Evolutionary conservation across 805 yeast species (phyloP), one percentile per base, ranked within the genome.

Genomic region (Candida anglica): DNA sequence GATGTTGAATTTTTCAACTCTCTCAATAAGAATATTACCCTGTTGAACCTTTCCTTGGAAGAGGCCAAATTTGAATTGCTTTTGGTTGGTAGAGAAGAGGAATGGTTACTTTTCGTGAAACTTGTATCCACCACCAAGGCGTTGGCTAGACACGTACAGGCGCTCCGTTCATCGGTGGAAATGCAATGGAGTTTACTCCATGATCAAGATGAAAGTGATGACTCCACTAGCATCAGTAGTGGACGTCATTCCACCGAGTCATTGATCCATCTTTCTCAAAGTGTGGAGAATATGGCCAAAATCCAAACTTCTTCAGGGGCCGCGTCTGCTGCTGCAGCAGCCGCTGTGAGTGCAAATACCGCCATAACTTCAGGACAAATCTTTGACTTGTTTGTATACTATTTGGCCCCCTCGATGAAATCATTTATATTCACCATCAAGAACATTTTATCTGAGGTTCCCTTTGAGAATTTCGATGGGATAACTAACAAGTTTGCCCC

Each of bases 351-450:
- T 25, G 50, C 45, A 25, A 50, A 48, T 29, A 43, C 46, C 15
- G 58, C 59, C 9, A 49, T 50, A 2, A 54, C 52, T 36, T 46
- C 67, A 2, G 49, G 51, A 13, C 77, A 79, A 47, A 59, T 84
- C 14, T 82, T 83, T 50, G 79, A 79, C 36, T 48, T 80, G 22
- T 85, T 85, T 51, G 79, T 81, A 2, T 72, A 71, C 41, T 69
- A 81, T 45, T 59, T 85, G 28, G 86, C 88, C 0, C 93, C 94
- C 0, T 79, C 89, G 0, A 67, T 81, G 52, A 76, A 75, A 48
- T 77, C 86, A 2, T 77, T 79, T 43, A 70, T 77, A 2, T 72
- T 71, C 46, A 82, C 88, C 0, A 64, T 84, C 33, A 69, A 75
- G 36, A 78, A 76, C 19, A 79, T 84, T 6, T 52, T 85, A 36